A percentile compares a stretch with the other conserved stretches of the same genome.
Conservation (phyloP, 257 asterid species). For the Craterostigma plantagineum region DNA sequence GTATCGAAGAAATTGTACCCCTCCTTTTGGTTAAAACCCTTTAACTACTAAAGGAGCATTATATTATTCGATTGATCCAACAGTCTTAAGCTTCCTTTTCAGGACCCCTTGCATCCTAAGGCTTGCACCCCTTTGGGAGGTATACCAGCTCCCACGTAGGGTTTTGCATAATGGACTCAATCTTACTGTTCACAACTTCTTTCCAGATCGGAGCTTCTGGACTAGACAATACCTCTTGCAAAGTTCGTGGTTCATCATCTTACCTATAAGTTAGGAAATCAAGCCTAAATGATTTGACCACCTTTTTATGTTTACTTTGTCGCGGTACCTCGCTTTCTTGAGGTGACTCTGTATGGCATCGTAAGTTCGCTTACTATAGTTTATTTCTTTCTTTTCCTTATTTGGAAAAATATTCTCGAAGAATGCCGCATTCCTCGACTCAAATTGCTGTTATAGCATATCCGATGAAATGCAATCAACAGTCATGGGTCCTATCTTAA, state of each 20-base stretch:
- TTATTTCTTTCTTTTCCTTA: background rate
- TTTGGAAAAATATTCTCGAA: background rate
- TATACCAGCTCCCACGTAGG: constrained; percentile 1
- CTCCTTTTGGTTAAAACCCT: background rate
- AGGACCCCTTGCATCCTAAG: background rate
- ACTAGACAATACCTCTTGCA: background rate
- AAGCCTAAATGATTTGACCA: background rate
- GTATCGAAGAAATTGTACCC: background rate
- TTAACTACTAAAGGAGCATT: background rate
- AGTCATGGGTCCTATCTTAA: background rate
- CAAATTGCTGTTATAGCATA: background rate
- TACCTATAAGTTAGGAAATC: background rate
- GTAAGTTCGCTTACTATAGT: background rate
- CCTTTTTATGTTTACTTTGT: background rate
- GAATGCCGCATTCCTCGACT: background rate
- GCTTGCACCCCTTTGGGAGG: background rate
- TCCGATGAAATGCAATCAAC: background rate
- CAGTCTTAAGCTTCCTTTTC: background rate
- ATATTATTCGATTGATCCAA: background rate
- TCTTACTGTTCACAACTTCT: background rate
- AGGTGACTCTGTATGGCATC: no score
- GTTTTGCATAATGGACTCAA: background rate
- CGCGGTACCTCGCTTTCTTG: background rate
- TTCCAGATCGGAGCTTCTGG: background rate
- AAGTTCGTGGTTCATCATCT: background rate